phyloP scores from a whole-genome alignment of 495 filamentous ascomycete species.

The Penicillium mononematosum region DNA sequence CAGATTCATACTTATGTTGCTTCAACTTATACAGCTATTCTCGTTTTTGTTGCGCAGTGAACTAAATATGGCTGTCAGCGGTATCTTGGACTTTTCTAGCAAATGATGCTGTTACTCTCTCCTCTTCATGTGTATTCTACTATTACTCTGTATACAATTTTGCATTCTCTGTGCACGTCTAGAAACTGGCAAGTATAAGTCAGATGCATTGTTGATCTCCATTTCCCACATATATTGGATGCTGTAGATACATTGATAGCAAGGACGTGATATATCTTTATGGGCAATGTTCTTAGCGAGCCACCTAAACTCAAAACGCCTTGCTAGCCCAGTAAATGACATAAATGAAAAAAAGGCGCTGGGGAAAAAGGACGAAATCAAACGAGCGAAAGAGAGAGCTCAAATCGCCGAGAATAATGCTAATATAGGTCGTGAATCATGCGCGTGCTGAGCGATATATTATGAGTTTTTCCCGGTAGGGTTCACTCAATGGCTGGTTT shows the following conservation, averaged over 20 bases:
- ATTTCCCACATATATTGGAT: background rate
- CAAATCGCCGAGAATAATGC: background rate
- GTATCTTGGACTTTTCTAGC: background rate
- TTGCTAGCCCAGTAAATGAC: conserved; percentile 5
- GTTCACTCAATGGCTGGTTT: background rate
- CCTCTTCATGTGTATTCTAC: background rate
- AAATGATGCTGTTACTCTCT: background rate
- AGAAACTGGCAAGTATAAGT: background rate
- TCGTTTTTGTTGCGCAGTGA: conserved; percentile 26
- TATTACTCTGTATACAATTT: background rate
- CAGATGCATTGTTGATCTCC: background rate
- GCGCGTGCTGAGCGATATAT: conserved; percentile 3
- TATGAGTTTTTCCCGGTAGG: background rate
- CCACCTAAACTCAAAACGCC: conserved; percentile 8
- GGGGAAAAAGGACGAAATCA: background rate
- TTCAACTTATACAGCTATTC: conserved; percentile 22
- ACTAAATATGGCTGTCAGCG: background rate
- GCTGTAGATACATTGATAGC: background rate
- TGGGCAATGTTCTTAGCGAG: background rate
- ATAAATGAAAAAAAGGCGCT: background rate
- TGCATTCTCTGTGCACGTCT: background rate
- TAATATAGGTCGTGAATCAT: conserved; percentile 18
- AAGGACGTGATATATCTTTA: background rate
- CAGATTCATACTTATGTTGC: conserved; percentile 40
- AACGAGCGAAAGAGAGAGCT: background rate